Evolutionary conservation across 164 flowering plant species (phyloP).

Genomic region (Magnolia changhungtana): DNA sequence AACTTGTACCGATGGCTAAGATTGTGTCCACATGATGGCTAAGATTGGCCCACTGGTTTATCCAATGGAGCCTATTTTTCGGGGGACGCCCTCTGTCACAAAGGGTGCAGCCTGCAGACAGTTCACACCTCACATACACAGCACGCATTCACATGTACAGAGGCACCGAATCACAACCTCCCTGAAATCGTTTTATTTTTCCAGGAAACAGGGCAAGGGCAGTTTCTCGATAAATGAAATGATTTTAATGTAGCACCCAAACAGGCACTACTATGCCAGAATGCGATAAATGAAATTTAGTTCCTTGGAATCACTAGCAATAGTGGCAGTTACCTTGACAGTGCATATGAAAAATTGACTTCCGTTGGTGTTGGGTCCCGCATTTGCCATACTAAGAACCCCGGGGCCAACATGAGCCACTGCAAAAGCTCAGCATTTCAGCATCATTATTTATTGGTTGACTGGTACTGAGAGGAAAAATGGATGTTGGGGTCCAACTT

Average conservation of each 20-base stretch:
- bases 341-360: conserved; percentile 98
- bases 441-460: background rate
- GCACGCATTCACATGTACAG: too few species aligned
- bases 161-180: too few species aligned
- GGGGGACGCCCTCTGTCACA: too few species aligned
- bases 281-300: background rate
- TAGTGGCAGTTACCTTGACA: conserved; percentile 63
- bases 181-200: too few species aligned
- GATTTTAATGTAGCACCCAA: too few species aligned
- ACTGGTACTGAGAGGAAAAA: background rate
- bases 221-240: too few species aligned
- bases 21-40: background rate
- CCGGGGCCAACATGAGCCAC: conserved; percentile 36
- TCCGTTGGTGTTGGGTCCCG: conserved; percentile 94
- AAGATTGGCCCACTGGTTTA: background rate
- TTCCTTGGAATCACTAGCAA: background rate
- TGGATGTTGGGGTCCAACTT: conserved; percentile 28
- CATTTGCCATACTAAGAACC: conserved; percentile 38
- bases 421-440: conserved; percentile 12
- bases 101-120: too few species aligned
- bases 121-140: too few species aligned
- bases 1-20: background rate
- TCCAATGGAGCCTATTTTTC: background rate
- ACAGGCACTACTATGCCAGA: too few species aligned
- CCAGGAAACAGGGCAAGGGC: too few species aligned